These are phyloP conservation scores for Saccharomyces pastorianus DNA, from an alignment of 1,139 yeast genomes.

Conservation along the genomic window DNA sequence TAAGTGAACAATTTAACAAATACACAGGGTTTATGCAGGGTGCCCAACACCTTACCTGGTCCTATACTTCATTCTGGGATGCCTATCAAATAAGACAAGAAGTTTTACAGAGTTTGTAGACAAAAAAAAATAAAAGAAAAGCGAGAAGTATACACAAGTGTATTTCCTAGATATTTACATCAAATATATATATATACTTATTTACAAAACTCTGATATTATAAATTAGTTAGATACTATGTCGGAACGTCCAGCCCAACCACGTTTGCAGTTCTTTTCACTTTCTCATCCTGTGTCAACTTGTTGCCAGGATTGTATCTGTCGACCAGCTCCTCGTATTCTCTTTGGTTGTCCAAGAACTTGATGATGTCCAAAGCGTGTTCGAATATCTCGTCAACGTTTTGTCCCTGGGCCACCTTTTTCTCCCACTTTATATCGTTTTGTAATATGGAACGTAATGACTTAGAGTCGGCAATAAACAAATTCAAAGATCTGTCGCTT, in stretches of 20 bases:
- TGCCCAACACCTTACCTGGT: conserved; percentile 84
- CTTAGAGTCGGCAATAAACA: background rate
- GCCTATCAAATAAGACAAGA: conserved; percentile 56
- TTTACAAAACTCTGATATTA: background rate
- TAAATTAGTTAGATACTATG: background rate
- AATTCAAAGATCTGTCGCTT: background rate
- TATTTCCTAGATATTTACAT: background rate
- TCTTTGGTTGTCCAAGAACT: conserved; percentile 63
- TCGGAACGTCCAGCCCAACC: conserved; percentile 72
- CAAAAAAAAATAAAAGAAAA: too few relatives aligned
- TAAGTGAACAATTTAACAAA: conserved; percentile 85
- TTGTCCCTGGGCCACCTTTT: background rate
- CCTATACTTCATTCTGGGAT: conserved; percentile 72
- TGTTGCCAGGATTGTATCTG: conserved; percentile 79
- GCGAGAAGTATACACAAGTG: background rate
- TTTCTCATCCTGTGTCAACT: conserved; percentile 69
- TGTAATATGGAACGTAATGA: background rate
- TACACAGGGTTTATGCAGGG: conserved; percentile 82
- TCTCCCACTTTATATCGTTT: background rate
- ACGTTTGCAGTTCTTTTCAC: conserved; percentile 71
- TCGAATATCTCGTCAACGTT: background rate
- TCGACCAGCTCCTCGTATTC: conserved; percentile 71
- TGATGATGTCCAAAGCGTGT: background rate
- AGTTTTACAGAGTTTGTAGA: conserved; percentile 17
- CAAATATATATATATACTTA: background rate